Base-by-base conservation (phyloP, 345 rosid species). In the Barbarea vulgaris region DNA sequence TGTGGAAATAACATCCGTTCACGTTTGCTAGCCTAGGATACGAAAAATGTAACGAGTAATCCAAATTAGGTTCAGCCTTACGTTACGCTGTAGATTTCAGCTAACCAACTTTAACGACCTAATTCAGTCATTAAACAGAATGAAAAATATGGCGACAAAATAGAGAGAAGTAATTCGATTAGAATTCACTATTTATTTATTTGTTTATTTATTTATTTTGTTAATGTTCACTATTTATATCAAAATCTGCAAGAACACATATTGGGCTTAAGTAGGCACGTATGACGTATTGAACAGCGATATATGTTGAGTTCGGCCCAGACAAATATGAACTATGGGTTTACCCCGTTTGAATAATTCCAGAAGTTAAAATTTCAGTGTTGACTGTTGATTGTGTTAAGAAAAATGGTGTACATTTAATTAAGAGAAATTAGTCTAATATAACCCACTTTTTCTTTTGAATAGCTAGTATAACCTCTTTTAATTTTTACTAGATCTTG, bases 271-370 rank as follows among this genome's bases (percentile, higher is more conserved):
- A 37, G 7, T 22, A 15, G 13, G 18, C 39, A 37, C 22, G 51
- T 67, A 31, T 6, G 34, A 31, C 34, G 9, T 31, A 33, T 42
- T 9, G 14, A 24, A 18, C 52, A 62, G 4, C 4, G 17, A 27
- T 15, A 41, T 4, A 63, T 24, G 41, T 12, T 42, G 31, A 41
- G 52, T n/a, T 54, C n/a, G 34, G 52, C 62, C 72, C 62, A 51
- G 7, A 67, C 2, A 37, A 12, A n/a, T 6, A 21, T 51, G 22
- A 48, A 34, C 36, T 22, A 51, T 22, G 60, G 24, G 17, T 34
- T 34, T n/a, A 53, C 48, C 72, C 36, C 61, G 37, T 37, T 30
- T 68, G 31, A 39, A 18, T 37, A 24, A 24, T 4, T 67, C 7
- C 36, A 46, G 44, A 34, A 27, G 3, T 24, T 24, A 24, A 30